These are phyloP conservation scores for Penicillium sp. DNA, from an alignment of 2,329 filamentous ascomycete genomes.

Conservation along the genomic window DNA sequence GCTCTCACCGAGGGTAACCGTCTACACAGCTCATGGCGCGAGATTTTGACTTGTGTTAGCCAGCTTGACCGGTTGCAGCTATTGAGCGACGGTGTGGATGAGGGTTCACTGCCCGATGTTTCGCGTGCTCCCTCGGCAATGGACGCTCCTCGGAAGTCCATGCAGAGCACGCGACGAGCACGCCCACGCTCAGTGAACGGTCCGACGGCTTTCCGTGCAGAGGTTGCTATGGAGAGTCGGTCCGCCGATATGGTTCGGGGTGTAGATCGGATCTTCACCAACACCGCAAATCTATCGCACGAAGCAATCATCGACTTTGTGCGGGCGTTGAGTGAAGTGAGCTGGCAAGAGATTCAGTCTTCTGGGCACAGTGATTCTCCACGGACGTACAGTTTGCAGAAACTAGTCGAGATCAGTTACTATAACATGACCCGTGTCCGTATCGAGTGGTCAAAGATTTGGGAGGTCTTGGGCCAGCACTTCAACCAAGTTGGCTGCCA, in stretches of 20 bases:
- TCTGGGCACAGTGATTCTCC: conserved; percentile 94
- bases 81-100: conserved; percentile 90
- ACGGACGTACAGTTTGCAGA: conserved; percentile 93
- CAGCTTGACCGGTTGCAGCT: conserved; percentile 93
- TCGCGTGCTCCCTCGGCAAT: conserved; percentile 65
- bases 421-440: conserved; percentile 99
- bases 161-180: conserved; percentile 51
- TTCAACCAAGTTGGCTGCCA: conserved; percentile 98
- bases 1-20: conserved; percentile 89
- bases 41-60: conserved; percentile 89
- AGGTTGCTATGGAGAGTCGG: conserved; percentile 85
- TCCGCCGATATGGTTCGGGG: conserved; percentile 89
- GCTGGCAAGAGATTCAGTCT: conserved; percentile 98
- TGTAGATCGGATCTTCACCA: conserved; percentile 94
- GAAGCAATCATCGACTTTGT: conserved; percentile 96
- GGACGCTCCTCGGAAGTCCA: conserved; percentile 60
- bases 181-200: conserved; percentile 45
- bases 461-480: conserved; percentile 94
- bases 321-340: conserved; percentile 84
- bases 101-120: conserved; percentile 85
- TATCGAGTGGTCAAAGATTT: conserved; percentile 97
- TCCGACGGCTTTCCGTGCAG: conserved; percentile 58
- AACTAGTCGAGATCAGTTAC: conserved; percentile 97
- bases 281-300: conserved; percentile 85
- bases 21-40: conserved; percentile 86